Percentiles rank a stretch among this genome's conserved stretches.
Evolutionary conservation across 1,284 basidiomycete genomes (phyloP).

Genomic region (Ustilago lituana): DNA sequence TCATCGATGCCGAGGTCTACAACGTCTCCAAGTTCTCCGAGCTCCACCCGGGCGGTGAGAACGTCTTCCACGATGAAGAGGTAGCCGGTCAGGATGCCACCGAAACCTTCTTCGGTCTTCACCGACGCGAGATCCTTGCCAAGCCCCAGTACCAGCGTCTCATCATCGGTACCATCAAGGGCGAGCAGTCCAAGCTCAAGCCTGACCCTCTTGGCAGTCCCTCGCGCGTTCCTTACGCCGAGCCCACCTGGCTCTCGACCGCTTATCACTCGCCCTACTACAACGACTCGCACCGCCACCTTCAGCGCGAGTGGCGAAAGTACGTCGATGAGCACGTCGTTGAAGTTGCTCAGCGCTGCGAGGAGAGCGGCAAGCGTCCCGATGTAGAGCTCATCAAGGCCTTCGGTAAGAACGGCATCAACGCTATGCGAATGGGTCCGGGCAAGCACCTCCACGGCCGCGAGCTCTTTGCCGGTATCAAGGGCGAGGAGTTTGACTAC

Average conservation of each 20-base stretch:
- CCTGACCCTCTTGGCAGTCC: conserved; percentile 56
- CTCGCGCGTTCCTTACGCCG: conserved; percentile 66
- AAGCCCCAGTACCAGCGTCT: conserved; percentile 60
- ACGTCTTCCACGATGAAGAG: conserved; percentile 63
- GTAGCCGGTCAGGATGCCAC: conserved; percentile 66
- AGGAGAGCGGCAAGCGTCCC: conserved; percentile 80
- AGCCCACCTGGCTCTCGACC: conserved; percentile 59
- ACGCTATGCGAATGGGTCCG: conserved; percentile 73
- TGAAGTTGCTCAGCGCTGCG: conserved; percentile 80
- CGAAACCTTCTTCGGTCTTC: conserved; percentile 66
- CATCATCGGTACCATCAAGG: conserved; percentile 62
- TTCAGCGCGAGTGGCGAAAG: conserved; percentile 67
- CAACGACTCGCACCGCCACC: conserved; percentile 67
- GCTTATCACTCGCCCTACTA: conserved; percentile 67
- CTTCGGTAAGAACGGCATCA: conserved; percentile 66
- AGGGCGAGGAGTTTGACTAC: conserved; percentile 86
- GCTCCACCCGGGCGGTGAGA: conserved; percentile 65
- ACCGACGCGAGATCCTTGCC: conserved; percentile 63
- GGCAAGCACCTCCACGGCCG: conserved; percentile 81
- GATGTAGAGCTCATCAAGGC: conserved; percentile 69
- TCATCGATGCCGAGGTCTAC: conserved; percentile 69
- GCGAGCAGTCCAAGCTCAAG: conserved; percentile 61
- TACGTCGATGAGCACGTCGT: conserved; percentile 83
- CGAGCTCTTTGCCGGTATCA: conserved; percentile 82
- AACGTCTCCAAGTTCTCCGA: conserved; percentile 66